These are phyloP conservation scores for Incumbomyces delicatus DNA, from an alignment of 2,329 filamentous ascomycete species.

Conservation along the genomic window DNA sequence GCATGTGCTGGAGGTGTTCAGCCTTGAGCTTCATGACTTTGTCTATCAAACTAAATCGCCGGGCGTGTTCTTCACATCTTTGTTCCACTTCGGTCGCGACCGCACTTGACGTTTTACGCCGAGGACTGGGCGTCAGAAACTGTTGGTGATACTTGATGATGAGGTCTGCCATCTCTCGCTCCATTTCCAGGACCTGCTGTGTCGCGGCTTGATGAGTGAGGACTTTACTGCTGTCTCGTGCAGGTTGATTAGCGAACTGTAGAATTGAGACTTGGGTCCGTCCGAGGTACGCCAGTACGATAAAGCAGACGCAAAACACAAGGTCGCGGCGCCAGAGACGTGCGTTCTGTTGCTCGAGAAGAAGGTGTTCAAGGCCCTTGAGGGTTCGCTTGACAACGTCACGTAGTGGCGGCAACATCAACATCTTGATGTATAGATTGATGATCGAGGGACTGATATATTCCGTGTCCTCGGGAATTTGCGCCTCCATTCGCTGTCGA, in stretches of 20 bases:
- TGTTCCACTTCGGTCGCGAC: constrained; percentile 3
- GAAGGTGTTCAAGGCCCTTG: constrained; percentile 5
- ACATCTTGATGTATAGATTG: constrained; percentile 8
- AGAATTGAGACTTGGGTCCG: constrained; percentile 5
- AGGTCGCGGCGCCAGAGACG: constrained; percentile 6
- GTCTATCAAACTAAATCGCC: constrained; percentile 4
- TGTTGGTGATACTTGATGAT: constrained; percentile 6
- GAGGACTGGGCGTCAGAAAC: constrained; percentile 4
- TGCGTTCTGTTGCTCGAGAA: constrained; percentile 5
- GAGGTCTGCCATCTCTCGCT: constrained; percentile 3
- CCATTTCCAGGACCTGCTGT: constrained; percentile 9
- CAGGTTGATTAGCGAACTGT: constrained; percentile 5
- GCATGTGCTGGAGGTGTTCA: not conserved
- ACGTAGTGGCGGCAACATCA: constrained; percentile 6
- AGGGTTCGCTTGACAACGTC: constrained; percentile 7
- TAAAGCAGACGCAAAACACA: constrained; percentile 6
- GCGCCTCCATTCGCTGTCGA: constrained; percentile 1
- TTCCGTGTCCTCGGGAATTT: not conserved
- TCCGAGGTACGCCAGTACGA: constrained; percentile 7
- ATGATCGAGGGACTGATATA: constrained; percentile 7
- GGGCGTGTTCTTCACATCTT: constrained; percentile 5
- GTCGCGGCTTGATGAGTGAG: constrained; percentile 3
- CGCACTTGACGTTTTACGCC: constrained; percentile 3
- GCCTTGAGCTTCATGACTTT: constrained; percentile 2
- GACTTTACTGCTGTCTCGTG: constrained; percentile 4